Evolutionary conservation across 2,329 filamentous ascomycete genomes (phyloP), one percentile per base, ranked within the genome.

Genomic region (Ustulina deusta): DNA sequence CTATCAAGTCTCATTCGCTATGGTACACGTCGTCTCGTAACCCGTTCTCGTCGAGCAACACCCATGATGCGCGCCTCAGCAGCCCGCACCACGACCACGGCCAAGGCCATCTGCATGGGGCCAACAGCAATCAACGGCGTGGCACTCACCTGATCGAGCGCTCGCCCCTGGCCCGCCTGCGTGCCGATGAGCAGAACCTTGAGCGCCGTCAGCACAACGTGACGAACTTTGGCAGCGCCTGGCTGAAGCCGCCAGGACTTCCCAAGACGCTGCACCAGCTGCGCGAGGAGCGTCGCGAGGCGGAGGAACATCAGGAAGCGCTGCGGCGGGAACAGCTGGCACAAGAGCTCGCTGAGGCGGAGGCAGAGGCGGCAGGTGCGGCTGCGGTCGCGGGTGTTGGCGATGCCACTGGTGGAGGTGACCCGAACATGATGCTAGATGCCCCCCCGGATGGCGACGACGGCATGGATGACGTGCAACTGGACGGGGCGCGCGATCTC

Each of bases 171-270:
- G 87, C 91, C 10, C 85, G 90, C 1, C 87, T 97, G 11, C 85
- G 87, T 29, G 82, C 88, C 48, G 95, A 97, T 77, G 96, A 98
- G 81, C 86, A 89, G 68, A 87, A 89, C 65, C 86, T 97, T 71
- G 87, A 90, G 62, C 87, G 91, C 9, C 93, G 95, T 54, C 93
- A 94, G 75, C 82, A 88, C 55, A 93, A 95, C 72, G 91, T 98
- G 34, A 88, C 91, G 55, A 92, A 94, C 75, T 97, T 97, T 77
- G 96, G 96, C 68, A 92, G 90, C 72, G 88, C 87, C 51, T 99
- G 96, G 96, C 90, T 99, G 63, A 92, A 91, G 66, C 96, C 96
- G 0, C 94, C 93, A 0, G 96, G 95, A 7, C 86, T 97, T 63
- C 79, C 89, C 65, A 99, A 98, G 84, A 97, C 95, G 0, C 88